A percentile compares a stretch with the other conserved stretches of the same genome.
Conservation (phyloP, 768 basidiomycete genomes). For the Collybia sp. region DNA sequence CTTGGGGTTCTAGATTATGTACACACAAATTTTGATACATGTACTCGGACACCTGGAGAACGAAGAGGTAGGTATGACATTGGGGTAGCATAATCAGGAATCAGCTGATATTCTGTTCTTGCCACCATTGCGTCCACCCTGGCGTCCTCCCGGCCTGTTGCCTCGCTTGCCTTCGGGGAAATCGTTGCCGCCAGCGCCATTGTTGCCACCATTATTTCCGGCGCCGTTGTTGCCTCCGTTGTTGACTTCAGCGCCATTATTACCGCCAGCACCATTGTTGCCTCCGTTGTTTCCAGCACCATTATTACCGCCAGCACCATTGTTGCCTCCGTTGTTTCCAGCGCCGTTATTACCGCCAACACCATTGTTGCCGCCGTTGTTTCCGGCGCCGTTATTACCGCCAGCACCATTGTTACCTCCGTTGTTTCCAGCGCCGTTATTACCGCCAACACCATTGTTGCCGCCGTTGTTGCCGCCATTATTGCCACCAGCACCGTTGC, state of each 20-base stretch:
- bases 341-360: background rate
- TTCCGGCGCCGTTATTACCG: slow-evolving; percentile 3
- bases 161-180: slow-evolving; percentile 3
- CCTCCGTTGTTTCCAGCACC: slow-evolving; percentile 1
- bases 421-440: background rate
- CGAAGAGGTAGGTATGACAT: no score
- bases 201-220: background rate
- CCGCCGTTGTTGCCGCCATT: background rate
- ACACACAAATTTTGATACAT: no score
- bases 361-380: slow-evolving; percentile 1
- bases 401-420: slow-evolving; percentile 3
- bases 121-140: no score
- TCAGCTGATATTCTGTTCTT: no score
- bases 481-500: slow-evolving; percentile 3
- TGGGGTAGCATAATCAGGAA: no score
- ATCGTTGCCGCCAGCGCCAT: slow-evolving; percentile 2
- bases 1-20: no score
- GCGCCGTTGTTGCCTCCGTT: background rate
- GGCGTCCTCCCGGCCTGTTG: no score
- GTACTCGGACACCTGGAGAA: no score
- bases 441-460: background rate
- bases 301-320: slow-evolving; percentile 6
- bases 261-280: slow-evolving; percentile 1
- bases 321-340: slow-evolving; percentile 11
- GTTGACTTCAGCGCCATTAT: background rate